Conservation (phyloP, 2,329 filamentous ascomycete genomes). For the Neurospora sp. region DNA sequence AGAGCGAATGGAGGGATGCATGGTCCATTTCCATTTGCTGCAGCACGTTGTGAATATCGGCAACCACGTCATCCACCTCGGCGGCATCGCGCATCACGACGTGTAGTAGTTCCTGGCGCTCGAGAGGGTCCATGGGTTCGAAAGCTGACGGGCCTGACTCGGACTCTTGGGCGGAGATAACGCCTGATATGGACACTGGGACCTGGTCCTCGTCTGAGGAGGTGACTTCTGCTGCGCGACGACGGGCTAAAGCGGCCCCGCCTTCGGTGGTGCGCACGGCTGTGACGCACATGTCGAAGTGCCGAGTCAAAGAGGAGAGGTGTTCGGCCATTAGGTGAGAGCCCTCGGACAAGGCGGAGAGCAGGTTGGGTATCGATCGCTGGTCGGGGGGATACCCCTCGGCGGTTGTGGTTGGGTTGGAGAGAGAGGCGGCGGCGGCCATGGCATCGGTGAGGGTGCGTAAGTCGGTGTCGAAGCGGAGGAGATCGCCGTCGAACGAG, state of each 20-base stretch:
- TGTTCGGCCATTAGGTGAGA: conserved; percentile 75
- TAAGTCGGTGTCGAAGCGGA: conserved; percentile 66
- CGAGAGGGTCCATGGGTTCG: conserved; percentile 63
- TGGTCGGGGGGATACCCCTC: conserved; percentile 23
- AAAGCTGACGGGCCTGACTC: conserved; percentile 26
- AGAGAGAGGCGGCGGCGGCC: conserved; percentile 27
- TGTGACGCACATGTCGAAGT: conserved; percentile 89
- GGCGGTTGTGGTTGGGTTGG: conserved; percentile 26
- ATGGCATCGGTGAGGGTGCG: conserved; percentile 52
- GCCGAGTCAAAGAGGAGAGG: conserved; percentile 68
- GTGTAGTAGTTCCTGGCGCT: conserved; percentile 72
- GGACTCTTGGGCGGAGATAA: conserved; percentile 49
- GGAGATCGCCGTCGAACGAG: conserved; percentile 67
- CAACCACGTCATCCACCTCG: conserved; percentile 56
- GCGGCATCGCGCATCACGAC: conserved; percentile 65
- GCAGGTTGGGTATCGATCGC: conserved; percentile 35
- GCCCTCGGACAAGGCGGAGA: conserved; percentile 58
- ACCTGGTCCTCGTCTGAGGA: conserved; percentile 29
- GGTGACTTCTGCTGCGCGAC: conserved; percentile 55
- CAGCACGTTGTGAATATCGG: conserved; percentile 64
- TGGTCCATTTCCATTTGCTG: conserved; percentile 67
- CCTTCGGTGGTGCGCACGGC: conserved; percentile 86
- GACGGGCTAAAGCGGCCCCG: conserved; percentile 57
- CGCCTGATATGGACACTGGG: conserved; percentile 52
- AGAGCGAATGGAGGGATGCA: conserved; percentile 11